Conservation (phyloP, 768 basidiomycete genomes). For the Leucocoprinus sp. region DNA sequence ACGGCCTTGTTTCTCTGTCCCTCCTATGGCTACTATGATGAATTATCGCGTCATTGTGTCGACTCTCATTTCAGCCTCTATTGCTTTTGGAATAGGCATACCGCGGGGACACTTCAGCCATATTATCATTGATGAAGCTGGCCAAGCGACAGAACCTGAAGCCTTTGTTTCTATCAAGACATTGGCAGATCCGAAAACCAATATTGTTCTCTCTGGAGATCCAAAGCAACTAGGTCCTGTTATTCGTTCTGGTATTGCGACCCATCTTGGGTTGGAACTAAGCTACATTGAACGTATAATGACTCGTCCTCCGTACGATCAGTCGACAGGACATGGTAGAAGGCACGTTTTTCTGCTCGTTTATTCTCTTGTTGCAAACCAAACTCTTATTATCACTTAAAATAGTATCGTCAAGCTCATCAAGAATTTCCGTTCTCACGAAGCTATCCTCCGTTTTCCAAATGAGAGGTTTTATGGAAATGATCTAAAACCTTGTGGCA, state of each 20-base stretch:
- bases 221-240: conserved; percentile 68
- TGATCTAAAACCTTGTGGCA: conserved; percentile 42
- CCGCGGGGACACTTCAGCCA: conserved; percentile 55
- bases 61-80: conserved; percentile 57
- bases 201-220: conserved; percentile 59
- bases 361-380: background rate
- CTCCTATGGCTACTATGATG: conserved; percentile 27
- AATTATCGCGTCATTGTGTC: conserved; percentile 49
- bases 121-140: conserved; percentile 67
- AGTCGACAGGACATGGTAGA: conserved; percentile 20
- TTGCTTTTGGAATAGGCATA: conserved; percentile 48
- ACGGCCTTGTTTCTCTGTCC: conserved; percentile 28
- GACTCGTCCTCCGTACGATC: conserved; percentile 16
- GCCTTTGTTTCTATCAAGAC: conserved; percentile 55
- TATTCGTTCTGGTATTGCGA: conserved; percentile 49
- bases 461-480: conserved; percentile 51
- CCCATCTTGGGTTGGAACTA: conserved; percentile 44
- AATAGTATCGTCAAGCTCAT: conserved; percentile 52
- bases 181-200: conserved; percentile 43
- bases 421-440: conserved; percentile 62
- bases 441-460: conserved; percentile 50
- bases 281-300: conserved; percentile 60
- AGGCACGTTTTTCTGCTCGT: conserved; percentile 16
- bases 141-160: conserved; percentile 66
- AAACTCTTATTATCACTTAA: background rate